A percentile compares a stretch with the other conserved stretches of the same genome.
These are phyloP conservation scores for Starmerella ratchasimensis DNA, from an alignment of 805 yeast species.

Conservation along the genomic window DNA sequence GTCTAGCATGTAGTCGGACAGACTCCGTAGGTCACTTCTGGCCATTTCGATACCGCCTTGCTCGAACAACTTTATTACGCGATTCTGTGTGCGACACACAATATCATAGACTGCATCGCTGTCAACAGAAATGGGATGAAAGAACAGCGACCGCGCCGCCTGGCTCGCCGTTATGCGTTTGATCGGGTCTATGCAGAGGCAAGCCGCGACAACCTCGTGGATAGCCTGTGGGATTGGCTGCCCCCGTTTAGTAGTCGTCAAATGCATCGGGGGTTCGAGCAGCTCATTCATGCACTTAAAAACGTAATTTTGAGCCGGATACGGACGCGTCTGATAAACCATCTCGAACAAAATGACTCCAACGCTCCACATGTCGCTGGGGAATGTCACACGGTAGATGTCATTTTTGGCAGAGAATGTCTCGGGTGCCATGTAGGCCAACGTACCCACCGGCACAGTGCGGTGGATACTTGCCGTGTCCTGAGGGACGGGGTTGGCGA, in stretches of 20 bases:
- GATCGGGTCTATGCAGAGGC: slow-evolving; percentile 57
- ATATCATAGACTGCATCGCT: slow-evolving; percentile 24
- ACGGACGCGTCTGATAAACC: slow-evolving; percentile 89
- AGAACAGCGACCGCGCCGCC: slow-evolving; percentile 50
- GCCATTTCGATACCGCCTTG: too few species aligned
- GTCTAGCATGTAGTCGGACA: too few species aligned
- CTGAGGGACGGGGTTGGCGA: slow-evolving; percentile 81
- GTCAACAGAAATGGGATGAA: slow-evolving; percentile 62
- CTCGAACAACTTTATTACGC: slow-evolving; percentile 62
- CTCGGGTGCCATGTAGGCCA: slow-evolving; percentile 97
- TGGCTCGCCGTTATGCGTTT: slow-evolving; percentile 52
- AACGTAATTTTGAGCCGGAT: slow-evolving; percentile 24
- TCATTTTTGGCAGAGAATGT: slow-evolving; percentile 34
- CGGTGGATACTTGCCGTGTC: slow-evolving; percentile 82
- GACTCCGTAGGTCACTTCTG: too few species aligned
- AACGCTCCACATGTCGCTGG: slow-evolving; percentile 96
- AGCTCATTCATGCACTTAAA: slow-evolving; percentile 44
- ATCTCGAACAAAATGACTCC: slow-evolving; percentile 93
- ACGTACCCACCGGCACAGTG: slow-evolving; percentile 87
- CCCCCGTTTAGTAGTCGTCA: slow-evolving; percentile 47
- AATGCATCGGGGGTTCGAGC: slow-evolving; percentile 64
- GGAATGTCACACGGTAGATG: slow-evolving; percentile 66
- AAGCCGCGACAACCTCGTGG: slow-evolving; percentile 55
- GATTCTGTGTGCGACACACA: slow-evolving; percentile 37
- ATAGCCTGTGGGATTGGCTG: slow-evolving; percentile 54